phyloP scores from a whole-genome alignment of 805 yeast species.

The Torulaspora quercuum region DNA sequence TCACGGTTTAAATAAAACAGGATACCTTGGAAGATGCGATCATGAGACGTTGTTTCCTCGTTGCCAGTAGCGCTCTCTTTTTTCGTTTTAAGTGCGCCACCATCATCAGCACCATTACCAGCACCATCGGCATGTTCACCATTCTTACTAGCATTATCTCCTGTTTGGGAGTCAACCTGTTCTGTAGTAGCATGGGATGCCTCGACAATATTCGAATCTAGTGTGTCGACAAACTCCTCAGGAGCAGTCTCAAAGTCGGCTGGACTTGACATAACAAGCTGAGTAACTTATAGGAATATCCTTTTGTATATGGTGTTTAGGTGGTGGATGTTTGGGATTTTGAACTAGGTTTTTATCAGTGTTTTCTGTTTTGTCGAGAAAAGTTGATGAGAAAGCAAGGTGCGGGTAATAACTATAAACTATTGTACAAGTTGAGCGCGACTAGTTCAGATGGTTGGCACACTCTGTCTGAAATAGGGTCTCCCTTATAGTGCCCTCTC shows the following conservation, averaged over 20 bases:
- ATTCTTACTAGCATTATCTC: too few relatives aligned
- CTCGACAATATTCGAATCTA: constrained; percentile 13
- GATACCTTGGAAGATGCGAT: constrained; percentile 14
- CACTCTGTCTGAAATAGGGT: constrained; percentile 9
- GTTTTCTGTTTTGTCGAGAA: not conserved
- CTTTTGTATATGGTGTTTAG: constrained; percentile 22
- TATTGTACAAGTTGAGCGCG: constrained; percentile 1
- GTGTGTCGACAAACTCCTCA: constrained; percentile 29
- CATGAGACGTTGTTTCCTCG: constrained; percentile 1
- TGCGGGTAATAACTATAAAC: too few relatives aligned
- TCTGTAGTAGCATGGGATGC: not conserved
- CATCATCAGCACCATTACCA: not conserved
- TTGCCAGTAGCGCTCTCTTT: constrained; percentile 1
- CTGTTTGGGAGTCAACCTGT: not conserved
- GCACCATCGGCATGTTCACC: too few relatives aligned
- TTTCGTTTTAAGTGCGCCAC: not conserved
- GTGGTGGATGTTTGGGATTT: constrained; percentile 20
- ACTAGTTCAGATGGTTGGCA: not conserved
- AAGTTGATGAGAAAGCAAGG: not conserved
- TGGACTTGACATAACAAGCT: constrained; percentile 18
- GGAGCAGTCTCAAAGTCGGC: constrained; percentile 31
- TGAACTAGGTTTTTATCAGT: constrained; percentile 1
- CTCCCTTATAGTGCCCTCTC: constrained; percentile 3
- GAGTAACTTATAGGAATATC: too few relatives aligned
- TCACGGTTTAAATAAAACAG: constrained; percentile 27